Base-by-base conservation (phyloP, 2,329 filamentous ascomycete genomes). In the Stemphylium vesicarium region DNA sequence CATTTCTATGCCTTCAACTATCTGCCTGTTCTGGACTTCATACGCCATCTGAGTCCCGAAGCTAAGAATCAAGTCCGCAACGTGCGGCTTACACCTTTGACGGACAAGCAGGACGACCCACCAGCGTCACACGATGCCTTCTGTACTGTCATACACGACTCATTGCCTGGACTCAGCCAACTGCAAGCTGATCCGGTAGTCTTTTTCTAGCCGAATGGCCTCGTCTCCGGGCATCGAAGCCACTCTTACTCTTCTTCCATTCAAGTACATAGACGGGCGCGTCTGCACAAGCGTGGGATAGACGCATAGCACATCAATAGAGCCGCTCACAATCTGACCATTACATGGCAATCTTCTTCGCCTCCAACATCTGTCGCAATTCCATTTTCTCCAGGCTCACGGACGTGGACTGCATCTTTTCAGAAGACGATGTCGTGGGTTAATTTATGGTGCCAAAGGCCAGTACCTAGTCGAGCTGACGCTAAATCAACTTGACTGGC, bases 1-100 rank as follows among this genome's bases (percentile, higher is more conserved):
- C 72, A 76, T 53, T 77, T 77, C 55, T 70, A 76, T 59, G 71
- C 68, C 12, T 74, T 75, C 63, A 75, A 73, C 50, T 77, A 75
- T 62, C 56, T 74, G 36, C 74, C 74, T 42, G 73, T 76, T 26
- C 53, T 77, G 51, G 74, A 76, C 45, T 77, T 75, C 54, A 73
- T 77, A 59, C 66, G 74, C 37, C 68, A 73, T 47, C 56, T 77
- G 33, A 74, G 72, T 44, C 73, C 73, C 18, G 72, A 76, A 42
- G 73, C 74, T 13, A 74, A 74, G 58, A 71, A 63, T 38, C 59
- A 73, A 56, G 69, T 77, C 29, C 69, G 73, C 49, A 73, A 75
- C 20, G 53, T 56, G 26, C 67, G 74, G 48, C 66, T 77, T 44
- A 76, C 72, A 26, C 66, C 71, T 47, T 64, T 75, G 45, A 71